Evolutionary conservation across 257 asterid species (phyloP).

Genomic region (Cinchona pubescens): DNA sequence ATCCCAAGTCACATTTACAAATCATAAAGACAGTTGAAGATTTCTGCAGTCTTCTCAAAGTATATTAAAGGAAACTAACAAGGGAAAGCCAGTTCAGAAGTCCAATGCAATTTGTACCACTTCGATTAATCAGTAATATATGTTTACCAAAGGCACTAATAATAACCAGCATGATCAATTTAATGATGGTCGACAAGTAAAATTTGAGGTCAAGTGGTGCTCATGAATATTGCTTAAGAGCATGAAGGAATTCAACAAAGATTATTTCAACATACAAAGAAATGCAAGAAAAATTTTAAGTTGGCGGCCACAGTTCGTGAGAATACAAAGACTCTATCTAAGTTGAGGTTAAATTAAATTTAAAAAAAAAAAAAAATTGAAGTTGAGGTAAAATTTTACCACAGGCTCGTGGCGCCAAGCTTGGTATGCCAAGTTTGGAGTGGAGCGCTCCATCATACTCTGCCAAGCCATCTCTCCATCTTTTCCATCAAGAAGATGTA

Average conservation of each 20-base stretch:
- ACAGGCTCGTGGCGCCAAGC: slow-evolving; percentile 98
- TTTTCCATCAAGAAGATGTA: slow-evolving; percentile 59
- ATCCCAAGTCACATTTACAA: background rate
- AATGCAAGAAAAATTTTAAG: background rate
- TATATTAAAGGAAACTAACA: background rate
- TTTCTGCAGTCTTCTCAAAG: background rate
- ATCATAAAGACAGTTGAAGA: background rate
- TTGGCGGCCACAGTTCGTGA: no score
- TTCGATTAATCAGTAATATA: background rate
- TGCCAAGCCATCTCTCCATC: slow-evolving; percentile 88
- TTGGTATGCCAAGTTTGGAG: slow-evolving; percentile 74
- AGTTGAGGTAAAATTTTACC: slow-evolving; percentile 38
- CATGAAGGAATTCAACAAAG: background rate
- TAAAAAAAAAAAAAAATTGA: background rate
- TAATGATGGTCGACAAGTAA: background rate
- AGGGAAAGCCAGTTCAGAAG: background rate
- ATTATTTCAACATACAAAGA: background rate
- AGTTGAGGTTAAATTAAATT: slow-evolving; percentile 16
- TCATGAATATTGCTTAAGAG: background rate
- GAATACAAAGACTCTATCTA: background rate
- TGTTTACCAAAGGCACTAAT: background rate
- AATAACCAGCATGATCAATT: background rate
- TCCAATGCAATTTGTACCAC: background rate
- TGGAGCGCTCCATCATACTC: slow-evolving; percentile 85
- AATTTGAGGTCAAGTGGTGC: background rate